These are phyloP conservation scores for Pichia heedii DNA, from an alignment of 805 yeast species.

Conservation along the genomic window DNA sequence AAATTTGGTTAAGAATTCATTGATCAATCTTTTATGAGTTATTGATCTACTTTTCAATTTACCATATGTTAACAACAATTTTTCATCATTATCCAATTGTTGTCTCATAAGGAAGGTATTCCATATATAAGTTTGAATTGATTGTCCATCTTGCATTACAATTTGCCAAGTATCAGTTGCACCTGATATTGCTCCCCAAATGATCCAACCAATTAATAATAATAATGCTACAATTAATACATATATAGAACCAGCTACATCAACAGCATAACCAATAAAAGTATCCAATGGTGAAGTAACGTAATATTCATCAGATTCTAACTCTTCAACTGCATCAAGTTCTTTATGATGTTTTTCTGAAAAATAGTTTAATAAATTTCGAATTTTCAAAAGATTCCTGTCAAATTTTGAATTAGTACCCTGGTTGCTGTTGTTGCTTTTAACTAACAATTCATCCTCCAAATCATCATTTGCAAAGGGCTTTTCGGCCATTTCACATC, in stretches of 20 bases:
- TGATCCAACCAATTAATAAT: constrained; percentile 14
- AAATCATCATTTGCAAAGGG: neutral
- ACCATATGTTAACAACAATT: constrained; percentile 20
- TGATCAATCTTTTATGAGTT: constrained; percentile 16
- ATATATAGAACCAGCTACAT: constrained; percentile 14
- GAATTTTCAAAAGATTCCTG: neutral
- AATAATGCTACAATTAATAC: constrained; percentile 22
- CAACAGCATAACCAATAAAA: constrained; percentile 9
- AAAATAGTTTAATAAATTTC: neutral
- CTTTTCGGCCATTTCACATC: constrained; percentile 7
- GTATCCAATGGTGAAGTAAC: constrained; percentile 8
- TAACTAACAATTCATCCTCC: neutral
- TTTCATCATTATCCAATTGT: constrained; percentile 25
- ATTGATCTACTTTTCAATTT: constrained; percentile 24
- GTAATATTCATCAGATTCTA: constrained; percentile 8
- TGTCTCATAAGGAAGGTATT: constrained; percentile 34
- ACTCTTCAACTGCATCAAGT: constrained; percentile 1
- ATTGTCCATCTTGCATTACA: constrained; percentile 34
- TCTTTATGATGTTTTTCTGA: neutral
- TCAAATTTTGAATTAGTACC: neutral
- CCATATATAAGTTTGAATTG: constrained; percentile 32
- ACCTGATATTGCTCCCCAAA: constrained; percentile 20
- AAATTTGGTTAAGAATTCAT: constrained; percentile 1
- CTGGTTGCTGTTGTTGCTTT: neutral
- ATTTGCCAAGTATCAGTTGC: constrained; percentile 33